Conservation (phyloP, 352 stramenopile species). For the Globisporangium cederbergense region DNA sequence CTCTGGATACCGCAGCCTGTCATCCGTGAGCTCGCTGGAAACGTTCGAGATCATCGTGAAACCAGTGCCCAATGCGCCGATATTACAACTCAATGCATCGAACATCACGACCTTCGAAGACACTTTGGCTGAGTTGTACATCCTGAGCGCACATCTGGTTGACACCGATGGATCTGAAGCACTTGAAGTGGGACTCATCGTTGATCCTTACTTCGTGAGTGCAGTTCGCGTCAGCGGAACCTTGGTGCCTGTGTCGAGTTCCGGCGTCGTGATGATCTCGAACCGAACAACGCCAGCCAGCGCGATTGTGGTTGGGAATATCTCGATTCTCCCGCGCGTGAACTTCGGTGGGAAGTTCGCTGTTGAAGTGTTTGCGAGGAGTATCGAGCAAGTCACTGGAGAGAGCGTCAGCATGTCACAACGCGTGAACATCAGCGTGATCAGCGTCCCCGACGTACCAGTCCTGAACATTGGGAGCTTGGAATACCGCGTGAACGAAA, state of each 20-base stretch:
- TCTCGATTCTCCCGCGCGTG: constrained; percentile 28
- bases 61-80: constrained; percentile 34
- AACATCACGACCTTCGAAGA: constrained; percentile 33
- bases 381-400: constrained; percentile 27
- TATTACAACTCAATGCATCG: constrained; percentile 28
- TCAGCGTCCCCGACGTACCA: constrained; percentile 34
- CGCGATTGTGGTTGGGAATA: not conserved
- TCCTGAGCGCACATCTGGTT: constrained; percentile 34
- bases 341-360: constrained; percentile 40
- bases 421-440: constrained; percentile 27
- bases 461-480: constrained; percentile 17
- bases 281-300: not conserved
- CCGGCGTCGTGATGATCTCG: constrained; percentile 9
- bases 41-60: constrained; percentile 31
- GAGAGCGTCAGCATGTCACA: constrained; percentile 19
- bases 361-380: constrained; percentile 22
- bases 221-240: constrained; percentile 31
- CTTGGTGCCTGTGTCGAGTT: constrained; percentile 5
- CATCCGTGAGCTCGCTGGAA: constrained; percentile 22
- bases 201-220: constrained; percentile 31
- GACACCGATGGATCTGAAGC: constrained; percentile 48
- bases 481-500: constrained; percentile 37
- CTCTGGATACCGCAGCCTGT: constrained; percentile 21
- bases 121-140: constrained; percentile 23
- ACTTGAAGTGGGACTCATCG: constrained; percentile 34